Evolutionary conservation across 345 rosid species (phyloP).

Genomic region (Garcia nutans): DNA sequence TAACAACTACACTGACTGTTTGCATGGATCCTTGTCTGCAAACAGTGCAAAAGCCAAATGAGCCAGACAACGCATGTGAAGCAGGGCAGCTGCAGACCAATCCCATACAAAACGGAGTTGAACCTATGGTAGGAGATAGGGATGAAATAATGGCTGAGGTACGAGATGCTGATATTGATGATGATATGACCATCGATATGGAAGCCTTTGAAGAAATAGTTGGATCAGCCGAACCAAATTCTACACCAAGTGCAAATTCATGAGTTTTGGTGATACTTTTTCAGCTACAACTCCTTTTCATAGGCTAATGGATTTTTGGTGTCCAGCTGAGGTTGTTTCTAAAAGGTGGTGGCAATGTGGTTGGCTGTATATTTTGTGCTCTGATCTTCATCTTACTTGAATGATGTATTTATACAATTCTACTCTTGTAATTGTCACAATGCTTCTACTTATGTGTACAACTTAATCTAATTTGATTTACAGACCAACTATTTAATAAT

Average conservation of each 20-base stretch:
- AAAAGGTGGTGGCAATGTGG: not conserved
- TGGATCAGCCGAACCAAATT: slow-evolving; percentile 49
- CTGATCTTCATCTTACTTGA: not conserved
- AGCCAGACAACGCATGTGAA: slow-evolving; percentile 29
- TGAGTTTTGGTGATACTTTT: slow-evolving; percentile 16
- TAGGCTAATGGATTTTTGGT: not conserved
- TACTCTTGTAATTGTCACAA: not conserved
- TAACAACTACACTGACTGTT: slow-evolving; percentile 60
- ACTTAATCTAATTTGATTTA: too few species aligned
- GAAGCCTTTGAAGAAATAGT: slow-evolving; percentile 58
- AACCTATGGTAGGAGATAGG: slow-evolving; percentile 51
- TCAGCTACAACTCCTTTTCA: not conserved
- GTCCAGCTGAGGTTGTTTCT: not conserved
- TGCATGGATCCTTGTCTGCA: slow-evolving; percentile 50
- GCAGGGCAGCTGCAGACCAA: slow-evolving; percentile 32
- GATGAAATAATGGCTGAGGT: slow-evolving; percentile 75
- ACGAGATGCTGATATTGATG: slow-evolving; percentile 64
- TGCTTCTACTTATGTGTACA: too few species aligned
- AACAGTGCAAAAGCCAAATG: slow-evolving; percentile 31
- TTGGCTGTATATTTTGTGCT: not conserved
- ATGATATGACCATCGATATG: slow-evolving; percentile 65
- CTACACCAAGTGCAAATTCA: slow-evolving; percentile 40
- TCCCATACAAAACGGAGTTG: slow-evolving; percentile 58
- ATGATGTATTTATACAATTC: not conserved
- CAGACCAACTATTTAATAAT: too few species aligned